Evolutionary conservation across 768 basidiomycete genomes (phyloP), one percentile per base, ranked within the genome.

Genomic region (Boletus rex-veris): DNA sequence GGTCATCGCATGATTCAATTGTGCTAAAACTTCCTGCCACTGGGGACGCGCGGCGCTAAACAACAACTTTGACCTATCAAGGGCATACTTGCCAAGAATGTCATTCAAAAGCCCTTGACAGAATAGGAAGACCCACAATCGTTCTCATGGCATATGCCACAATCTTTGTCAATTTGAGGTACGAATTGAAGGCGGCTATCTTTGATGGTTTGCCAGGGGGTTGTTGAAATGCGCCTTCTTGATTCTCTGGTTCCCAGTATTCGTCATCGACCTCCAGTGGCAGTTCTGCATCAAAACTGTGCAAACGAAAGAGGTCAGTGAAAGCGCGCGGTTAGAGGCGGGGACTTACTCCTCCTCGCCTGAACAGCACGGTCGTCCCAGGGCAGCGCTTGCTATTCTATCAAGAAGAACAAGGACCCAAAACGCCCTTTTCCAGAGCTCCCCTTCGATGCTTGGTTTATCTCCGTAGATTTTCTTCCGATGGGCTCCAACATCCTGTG

Each of bases 191-290:
- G 18, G 74, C 78, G 16, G 84, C 65, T 35, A 89, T 70, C 45
- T 69, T 71, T 24, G 83, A 80, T 16, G 86, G 83, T 54, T 80
- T 75, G 11, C 73, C 79, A 12, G 71, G 64, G 10, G 90, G 91
- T 59, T 92, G 92, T 55, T 79, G 77, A 70, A 90, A 92, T 28
- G 79, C 76, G 26, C 69, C 64, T 10, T 72, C 67, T 12, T 80
- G 74, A 51, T 77, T 77, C 49, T 69, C 73, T 16, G 70, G 71
- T 56, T 83, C 79, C 90, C 90, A 94, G 64, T 83, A 91, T 57
- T 85, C 82, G 60, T 88, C 86, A 58, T 95, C 90, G 14, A 92
- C 85, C 67, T 92, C 90, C 12, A 89, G 76, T 38, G 90, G 90
- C 33, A 89, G 72, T 43, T 91, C 91, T 26, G 87, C 73, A 65